phyloP scores from a whole-genome alignment of 345 rosid genomes.

The Gossypioides kirkii region DNA sequence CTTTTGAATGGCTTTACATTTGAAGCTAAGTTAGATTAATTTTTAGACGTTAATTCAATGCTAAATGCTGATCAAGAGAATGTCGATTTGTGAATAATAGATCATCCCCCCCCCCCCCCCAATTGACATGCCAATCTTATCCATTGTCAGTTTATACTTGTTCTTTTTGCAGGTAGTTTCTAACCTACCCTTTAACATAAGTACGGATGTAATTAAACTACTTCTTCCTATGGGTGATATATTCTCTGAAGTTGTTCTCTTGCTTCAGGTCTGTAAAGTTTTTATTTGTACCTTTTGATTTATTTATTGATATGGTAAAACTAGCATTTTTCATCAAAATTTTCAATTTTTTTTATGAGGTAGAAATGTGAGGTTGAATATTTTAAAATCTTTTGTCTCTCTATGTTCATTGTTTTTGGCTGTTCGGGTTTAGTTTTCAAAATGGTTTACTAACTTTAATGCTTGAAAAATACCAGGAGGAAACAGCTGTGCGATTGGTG shows the following conservation, averaged over 20 bases:
- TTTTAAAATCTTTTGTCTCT: not conserved
- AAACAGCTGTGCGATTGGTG: slow-evolving; percentile 69
- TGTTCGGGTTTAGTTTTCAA: not conserved
- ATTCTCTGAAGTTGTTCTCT: slow-evolving; percentile 80
- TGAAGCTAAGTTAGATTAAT: not conserved
- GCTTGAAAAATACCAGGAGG: slow-evolving; percentile 48
- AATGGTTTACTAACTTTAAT: not conserved
- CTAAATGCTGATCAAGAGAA: not conserved
- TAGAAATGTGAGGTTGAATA: not conserved
- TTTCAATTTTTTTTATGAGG: not conserved
- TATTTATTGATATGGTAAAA: not conserved
- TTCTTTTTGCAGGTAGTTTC: slow-evolving; percentile 65
- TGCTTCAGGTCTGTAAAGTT: slow-evolving; percentile 60
- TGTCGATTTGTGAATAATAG: not conserved
- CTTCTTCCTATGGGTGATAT: slow-evolving; percentile 95
- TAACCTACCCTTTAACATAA: slow-evolving; percentile 83
- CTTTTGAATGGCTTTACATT: not conserved
- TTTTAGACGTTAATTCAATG: not conserved
- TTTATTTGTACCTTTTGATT: not conserved
- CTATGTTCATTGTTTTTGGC: not conserved
- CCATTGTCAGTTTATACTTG: not conserved
- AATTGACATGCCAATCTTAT: not conserved
- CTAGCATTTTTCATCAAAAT: not conserved
- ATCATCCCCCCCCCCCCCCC: not conserved
- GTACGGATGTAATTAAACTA: slow-evolving; percentile 73